Evolutionary conservation across 352 stramenopile species (phyloP).

Genomic region (Phytopythium mirpurense): DNA sequence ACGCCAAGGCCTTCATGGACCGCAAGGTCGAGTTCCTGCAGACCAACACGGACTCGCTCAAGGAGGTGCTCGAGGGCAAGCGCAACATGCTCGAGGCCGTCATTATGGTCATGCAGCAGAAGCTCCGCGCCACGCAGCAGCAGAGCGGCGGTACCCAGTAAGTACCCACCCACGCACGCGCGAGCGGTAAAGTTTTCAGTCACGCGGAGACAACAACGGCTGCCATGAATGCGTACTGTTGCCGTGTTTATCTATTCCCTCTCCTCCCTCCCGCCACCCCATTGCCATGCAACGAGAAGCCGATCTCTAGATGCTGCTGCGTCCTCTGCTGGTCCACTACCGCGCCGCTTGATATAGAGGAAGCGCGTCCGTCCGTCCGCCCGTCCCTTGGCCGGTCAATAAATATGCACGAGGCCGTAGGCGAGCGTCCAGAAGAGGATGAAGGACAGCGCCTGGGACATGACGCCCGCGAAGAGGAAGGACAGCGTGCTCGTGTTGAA

Average conservation of each 20-base stretch:
- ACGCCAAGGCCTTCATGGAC: slow-evolving; percentile 90
- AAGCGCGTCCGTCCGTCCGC: no score
- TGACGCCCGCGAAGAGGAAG: slow-evolving; percentile 72
- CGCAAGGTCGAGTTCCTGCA: slow-evolving; percentile 90
- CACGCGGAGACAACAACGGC: background rate
- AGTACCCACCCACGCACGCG: slow-evolving; percentile 2
- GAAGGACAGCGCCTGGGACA: slow-evolving; percentile 77
- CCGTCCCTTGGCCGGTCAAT: slow-evolving; percentile 34
- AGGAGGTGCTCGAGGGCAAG: slow-evolving; percentile 80
- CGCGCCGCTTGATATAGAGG: no score
- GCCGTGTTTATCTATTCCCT: background rate
- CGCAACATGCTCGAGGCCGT: slow-evolving; percentile 78
- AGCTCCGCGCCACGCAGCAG: slow-evolving; percentile 50
- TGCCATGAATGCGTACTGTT: background rate
- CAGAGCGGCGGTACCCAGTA: slow-evolving; percentile 12
- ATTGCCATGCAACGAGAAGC: no score
- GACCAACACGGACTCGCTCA: slow-evolving; percentile 92
- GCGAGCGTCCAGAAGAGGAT: slow-evolving; percentile 88
- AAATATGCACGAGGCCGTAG: slow-evolving; percentile 89
- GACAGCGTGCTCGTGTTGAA: slow-evolving; percentile 66
- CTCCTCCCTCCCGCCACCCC: background rate
- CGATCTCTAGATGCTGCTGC: background rate
- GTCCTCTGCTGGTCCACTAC: no score
- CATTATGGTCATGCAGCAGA: slow-evolving; percentile 83
- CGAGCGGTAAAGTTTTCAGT: background rate